These are phyloP conservation scores for Uromyces viciae-fabae DNA, from an alignment of 1,284 basidiomycete genomes.

Conservation along the genomic window DNA sequence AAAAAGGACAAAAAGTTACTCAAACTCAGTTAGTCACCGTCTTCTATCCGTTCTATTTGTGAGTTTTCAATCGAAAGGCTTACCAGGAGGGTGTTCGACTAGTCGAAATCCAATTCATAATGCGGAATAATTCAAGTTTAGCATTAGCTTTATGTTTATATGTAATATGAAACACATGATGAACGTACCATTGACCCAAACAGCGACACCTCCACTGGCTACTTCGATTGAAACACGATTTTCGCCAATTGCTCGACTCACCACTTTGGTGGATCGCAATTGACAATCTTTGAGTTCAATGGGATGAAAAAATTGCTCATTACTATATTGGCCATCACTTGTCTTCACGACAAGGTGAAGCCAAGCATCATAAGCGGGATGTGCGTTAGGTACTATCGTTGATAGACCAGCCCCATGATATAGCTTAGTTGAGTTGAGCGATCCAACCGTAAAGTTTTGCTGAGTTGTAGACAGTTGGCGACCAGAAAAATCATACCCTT, in stretches of 20 bases:
- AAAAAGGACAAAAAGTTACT: background rate
- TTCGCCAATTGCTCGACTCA: slow-evolving; percentile 54
- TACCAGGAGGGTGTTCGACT: slow-evolving; percentile 43
- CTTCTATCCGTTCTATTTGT: background rate
- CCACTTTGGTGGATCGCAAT: slow-evolving; percentile 60
- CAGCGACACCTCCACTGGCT: slow-evolving; percentile 61
- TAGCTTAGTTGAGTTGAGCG: slow-evolving; percentile 61
- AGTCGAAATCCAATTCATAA: background rate
- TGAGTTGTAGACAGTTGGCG: slow-evolving; percentile 56
- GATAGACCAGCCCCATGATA: slow-evolving; percentile 52
- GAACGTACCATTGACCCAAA: slow-evolving; percentile 55
- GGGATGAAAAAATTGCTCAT: slow-evolving; percentile 64
- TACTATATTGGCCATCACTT: slow-evolving; percentile 58
- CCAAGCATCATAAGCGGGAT: slow-evolving; percentile 59
- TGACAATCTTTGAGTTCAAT: slow-evolving; percentile 59
- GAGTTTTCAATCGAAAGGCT: background rate
- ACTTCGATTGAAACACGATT: slow-evolving; percentile 59
- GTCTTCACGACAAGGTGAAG: slow-evolving; percentile 61
- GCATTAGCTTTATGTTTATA: background rate
- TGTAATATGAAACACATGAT: background rate
- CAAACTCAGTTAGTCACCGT: background rate
- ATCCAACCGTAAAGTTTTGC: slow-evolving; percentile 58
- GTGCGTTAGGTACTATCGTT: slow-evolving; percentile 55
- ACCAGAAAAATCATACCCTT: slow-evolving; percentile 62
- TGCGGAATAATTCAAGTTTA: background rate